Percentiles rank a stretch among this genome's conserved stretches.
These are phyloP conservation scores for Tilletia walkeri DNA, from an alignment of 1,284 basidiomycete genomes.

Conservation along the genomic window DNA sequence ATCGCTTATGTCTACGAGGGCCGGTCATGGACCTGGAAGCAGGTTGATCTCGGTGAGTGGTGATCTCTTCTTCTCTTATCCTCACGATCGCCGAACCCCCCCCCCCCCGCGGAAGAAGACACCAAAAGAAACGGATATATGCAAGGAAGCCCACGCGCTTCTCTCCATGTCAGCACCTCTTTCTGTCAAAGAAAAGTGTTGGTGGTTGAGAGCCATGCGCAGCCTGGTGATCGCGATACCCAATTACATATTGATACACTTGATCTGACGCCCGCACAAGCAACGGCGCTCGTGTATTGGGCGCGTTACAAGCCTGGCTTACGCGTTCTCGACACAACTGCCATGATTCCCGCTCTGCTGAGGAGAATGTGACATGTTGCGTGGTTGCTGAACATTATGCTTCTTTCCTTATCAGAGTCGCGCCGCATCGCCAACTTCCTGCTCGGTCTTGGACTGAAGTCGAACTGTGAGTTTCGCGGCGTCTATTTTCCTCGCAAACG, in stretches of 20 bases:
- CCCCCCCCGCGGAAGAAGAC: constrained; percentile 5
- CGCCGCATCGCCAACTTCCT: constrained; percentile 43
- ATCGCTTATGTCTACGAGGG: constrained; percentile 46
- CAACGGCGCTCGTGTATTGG: too few species aligned
- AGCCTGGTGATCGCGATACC: constrained; percentile 7
- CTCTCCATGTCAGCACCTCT: neutral
- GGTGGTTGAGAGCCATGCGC: neutral
- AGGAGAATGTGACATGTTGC: too few species aligned
- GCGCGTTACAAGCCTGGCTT: too few species aligned
- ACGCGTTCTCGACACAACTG: too few species aligned
- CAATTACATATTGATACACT: constrained; percentile 22
- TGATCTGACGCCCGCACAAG: constrained; percentile 23
- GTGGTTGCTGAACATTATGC: neutral
- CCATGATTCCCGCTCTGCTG: too few species aligned
- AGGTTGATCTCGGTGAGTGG: constrained; percentile 34
- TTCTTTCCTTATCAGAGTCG: constrained; percentile 22
- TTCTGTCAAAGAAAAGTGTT: neutral
- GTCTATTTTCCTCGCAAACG: neutral
- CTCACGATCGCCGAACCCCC: neutral
- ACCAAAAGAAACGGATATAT: constrained; percentile 13
- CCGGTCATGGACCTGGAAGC: constrained; percentile 39
- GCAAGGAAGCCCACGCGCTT: constrained; percentile 5
- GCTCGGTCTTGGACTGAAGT: constrained; percentile 37
- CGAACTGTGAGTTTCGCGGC: constrained; percentile 26
- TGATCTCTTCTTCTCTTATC: neutral